Evolutionary conservation across 169 alveolate species (phyloP), one percentile per base, ranked within the genome.

Genomic region (Eimeria falciformis): DNA sequence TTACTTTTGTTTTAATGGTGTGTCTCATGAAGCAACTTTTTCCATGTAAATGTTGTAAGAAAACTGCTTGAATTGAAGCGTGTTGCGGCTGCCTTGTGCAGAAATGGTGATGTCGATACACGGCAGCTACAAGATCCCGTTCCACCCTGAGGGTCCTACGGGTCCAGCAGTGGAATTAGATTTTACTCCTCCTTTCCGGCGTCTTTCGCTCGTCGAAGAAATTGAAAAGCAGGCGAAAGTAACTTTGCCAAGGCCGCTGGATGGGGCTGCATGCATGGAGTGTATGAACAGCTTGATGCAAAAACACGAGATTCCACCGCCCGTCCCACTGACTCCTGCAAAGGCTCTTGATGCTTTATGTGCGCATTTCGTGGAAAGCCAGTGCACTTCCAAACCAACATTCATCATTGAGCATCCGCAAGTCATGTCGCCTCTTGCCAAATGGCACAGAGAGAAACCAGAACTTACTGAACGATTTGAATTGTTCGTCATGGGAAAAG

Each of bases 381-480:
- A 96, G 92, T 97, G 99, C 95, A 92, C 94, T 73, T 92, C 96
- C 93, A 56, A 90, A 81, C 99, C 99, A 1, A 96, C 98, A 11
- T 98, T 98, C 96, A 96, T 99, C 87, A 98, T 97, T 62, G 99
- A 99, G 92, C 99, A 98, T 90, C 99, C 99, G 45, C 99, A 98
- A 97, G 96, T 99, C 90, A 99, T 99, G 99, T 96, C 99, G 83
- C 99, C 99, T 12, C 97, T 99, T 78, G 99, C 99, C 58, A 99
- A 99, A 96, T 98, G 98, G 98, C 97, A 95, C 56, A 96, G 99
- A 94, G 78, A 95, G 21, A 96, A 96, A 92, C 97, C 98, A 21
- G 98, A 97, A 43, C 94, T 98, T 81, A 97, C 99, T 55, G 99
- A 98, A 96, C 96, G 99, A 81, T 99, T 99, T 92, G 99, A 99